Conservation (phyloP, 208 protist genomes). For the Blastocrithidia nonstop region DNA sequence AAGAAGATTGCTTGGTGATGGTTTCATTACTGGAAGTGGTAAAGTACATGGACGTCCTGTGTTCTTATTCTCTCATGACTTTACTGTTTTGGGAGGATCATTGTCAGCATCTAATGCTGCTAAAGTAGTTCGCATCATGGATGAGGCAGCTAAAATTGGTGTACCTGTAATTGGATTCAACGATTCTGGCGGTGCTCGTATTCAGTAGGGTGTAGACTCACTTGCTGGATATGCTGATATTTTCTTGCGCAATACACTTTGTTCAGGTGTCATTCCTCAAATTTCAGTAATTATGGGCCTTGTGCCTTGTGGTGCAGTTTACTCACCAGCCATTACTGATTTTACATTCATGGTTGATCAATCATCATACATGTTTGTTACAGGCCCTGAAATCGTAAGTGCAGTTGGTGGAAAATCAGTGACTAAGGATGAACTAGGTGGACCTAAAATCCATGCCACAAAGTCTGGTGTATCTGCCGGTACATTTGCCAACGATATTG, state of each 20-base stretch:
- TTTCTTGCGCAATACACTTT: constrained; percentile 88
- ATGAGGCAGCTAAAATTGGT: constrained; percentile 87
- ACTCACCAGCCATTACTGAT: constrained; percentile 94
- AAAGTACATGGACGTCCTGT: constrained; percentile 88
- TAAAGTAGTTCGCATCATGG: constrained; percentile 96
- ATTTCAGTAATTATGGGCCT: constrained; percentile 94
- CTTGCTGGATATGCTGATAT: constrained; percentile 93
- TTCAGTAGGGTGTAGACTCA: constrained; percentile 91
- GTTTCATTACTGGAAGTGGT: constrained; percentile 87
- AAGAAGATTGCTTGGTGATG: constrained; percentile 75
- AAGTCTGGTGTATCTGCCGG: constrained; percentile 82
- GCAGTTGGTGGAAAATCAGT: constrained; percentile 70
- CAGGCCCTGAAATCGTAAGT: constrained; percentile 94
- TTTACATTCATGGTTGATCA: constrained; percentile 95
- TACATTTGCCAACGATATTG: constrained; percentile 88
- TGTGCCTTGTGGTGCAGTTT: constrained; percentile 82
- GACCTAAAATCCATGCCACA: constrained; percentile 70
- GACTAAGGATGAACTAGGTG: constrained; percentile 89
- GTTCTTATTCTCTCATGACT: constrained; percentile 93
- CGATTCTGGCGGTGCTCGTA: constrained; percentile 93
- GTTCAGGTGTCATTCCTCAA: constrained; percentile 92
- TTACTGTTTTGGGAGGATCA: constrained; percentile 90
- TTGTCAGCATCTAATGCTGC: constrained; percentile 86
- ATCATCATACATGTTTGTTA: constrained; percentile 96
- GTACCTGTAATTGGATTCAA: constrained; percentile 94